These are phyloP conservation scores for Xylaria multiplex DNA, from an alignment of 2,329 filamentous ascomycete species.

Conservation along the genomic window DNA sequence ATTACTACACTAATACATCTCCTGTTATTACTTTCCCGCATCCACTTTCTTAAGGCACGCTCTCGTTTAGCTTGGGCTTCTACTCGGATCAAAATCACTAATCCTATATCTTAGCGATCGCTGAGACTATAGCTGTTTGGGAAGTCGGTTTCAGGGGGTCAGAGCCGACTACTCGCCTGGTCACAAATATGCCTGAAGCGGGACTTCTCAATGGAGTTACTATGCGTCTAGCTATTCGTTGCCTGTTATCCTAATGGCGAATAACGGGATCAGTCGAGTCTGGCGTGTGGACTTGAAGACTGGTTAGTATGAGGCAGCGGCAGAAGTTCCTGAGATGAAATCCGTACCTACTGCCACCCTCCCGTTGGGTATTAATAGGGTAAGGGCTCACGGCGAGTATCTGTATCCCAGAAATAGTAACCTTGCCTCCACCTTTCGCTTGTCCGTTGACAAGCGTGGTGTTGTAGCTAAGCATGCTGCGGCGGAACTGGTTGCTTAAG, in stretches of 20 bases:
- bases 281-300: conserved; percentile 30
- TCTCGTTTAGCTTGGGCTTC: neutral
- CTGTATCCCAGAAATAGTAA: conserved; percentile 32
- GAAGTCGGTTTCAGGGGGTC: conserved; percentile 19
- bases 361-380: conserved; percentile 27
- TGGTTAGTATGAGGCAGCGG: conserved; percentile 27
- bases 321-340: conserved; percentile 31
- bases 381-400: conserved; percentile 21
- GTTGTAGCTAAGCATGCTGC: conserved; percentile 3
- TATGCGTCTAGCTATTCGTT: neutral
- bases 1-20: no score
- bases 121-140: conserved; percentile 26
- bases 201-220: conserved; percentile 25
- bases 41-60: neutral
- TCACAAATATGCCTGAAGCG: conserved; percentile 25
- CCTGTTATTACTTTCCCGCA: neutral
- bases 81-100: neutral
- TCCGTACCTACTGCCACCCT: conserved; percentile 3
- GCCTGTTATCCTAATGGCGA: conserved; percentile 22
- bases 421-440: conserved; percentile 24
- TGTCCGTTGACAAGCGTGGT: conserved; percentile 26
- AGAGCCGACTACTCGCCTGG: conserved; percentile 22
- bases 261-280: conserved; percentile 15
- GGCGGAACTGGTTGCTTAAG: conserved; percentile 19
- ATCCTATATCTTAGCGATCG: conserved; percentile 14